Base-by-base conservation (phyloP, 2,329 filamentous ascomycete species). In the Pseudodiploospora longispora region DNA sequence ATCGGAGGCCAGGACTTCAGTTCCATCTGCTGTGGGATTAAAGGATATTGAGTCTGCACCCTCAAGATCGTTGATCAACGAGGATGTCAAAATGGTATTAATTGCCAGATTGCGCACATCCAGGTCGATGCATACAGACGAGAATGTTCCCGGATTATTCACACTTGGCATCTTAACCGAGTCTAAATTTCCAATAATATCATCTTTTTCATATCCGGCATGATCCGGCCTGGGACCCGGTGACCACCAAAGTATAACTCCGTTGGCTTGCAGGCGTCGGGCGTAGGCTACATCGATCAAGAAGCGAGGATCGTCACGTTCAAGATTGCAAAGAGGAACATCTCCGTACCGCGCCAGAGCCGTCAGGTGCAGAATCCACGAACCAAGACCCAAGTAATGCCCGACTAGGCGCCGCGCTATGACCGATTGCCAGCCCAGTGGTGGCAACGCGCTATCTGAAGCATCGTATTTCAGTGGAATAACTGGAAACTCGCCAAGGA, bases 191-290 rank as follows among this genome's bases (percentile, higher is more conserved):
- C 86, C 86, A 0, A 86, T 68, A 27, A 96, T 78, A 61, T 97
- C 88, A 56, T 99, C 94, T 49, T 84, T 86, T 61, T 99, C 93
- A 61, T 96, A 89, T 0, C 93, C 93, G 38, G 89, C 93, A 64
- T 99, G 93, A 60, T 99, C 93, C 1, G 94, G 93, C 41, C 85
- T 80, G 0, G 91, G 81, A 6, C 84, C 83, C 7, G 80, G 75
- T 12, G 91, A 97, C 93, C 93, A 99, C 93, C 93, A 99, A 6
- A 99, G 71, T 5, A 98, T 86, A 1, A 98, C 87, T 46, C 90
- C 89, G 59, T 91, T 95, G 52, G 86, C 84, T 58, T 95, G 88
- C 41, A 99, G 70, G 12, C 90, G 79, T 45, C 94, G 76, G 1
- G 93, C 93, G 61, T 97, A 99, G 1, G 91, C 87, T 44, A 99